Conservation (phyloP, 1,284 basidiomycete genomes). For the Fomitopsis palustris region DNA sequence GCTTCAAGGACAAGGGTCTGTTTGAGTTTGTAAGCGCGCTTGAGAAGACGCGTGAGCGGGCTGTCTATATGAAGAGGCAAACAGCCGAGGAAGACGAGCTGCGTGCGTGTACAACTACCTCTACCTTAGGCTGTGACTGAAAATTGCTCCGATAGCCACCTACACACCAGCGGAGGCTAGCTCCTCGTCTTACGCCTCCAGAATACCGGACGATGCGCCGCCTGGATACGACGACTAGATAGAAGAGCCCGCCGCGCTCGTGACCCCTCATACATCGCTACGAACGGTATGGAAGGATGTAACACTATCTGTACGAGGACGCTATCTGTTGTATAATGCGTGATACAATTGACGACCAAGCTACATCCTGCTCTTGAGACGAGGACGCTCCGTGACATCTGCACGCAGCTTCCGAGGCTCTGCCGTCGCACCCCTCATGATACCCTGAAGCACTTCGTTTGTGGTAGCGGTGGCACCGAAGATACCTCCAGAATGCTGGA, state of each 20-base stretch:
- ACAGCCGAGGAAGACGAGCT: slow-evolving; percentile 50
- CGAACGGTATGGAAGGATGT: neutral
- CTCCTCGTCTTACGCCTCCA: slow-evolving; percentile 34
- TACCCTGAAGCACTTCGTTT: neutral
- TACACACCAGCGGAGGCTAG: slow-evolving; percentile 54
- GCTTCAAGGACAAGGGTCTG: slow-evolving; percentile 64
- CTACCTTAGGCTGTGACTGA: neutral
- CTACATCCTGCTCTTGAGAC: too few species aligned
- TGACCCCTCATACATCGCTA: neutral
- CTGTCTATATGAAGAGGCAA: slow-evolving; percentile 70
- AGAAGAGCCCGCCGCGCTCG: neutral
- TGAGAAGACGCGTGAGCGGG: slow-evolving; percentile 72
- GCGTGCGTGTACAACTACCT: slow-evolving; percentile 45
- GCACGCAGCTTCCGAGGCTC: neutral
- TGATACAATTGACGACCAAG: too few species aligned
- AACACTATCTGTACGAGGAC: slow-evolving; percentile 3
- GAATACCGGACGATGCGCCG: slow-evolving; percentile 48
- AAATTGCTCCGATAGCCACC: neutral
- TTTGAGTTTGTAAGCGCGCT: slow-evolving; percentile 68
- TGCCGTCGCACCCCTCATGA: neutral
- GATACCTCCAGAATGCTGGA: slow-evolving; percentile 5
- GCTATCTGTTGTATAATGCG: neutral
- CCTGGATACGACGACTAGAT: slow-evolving; percentile 55
- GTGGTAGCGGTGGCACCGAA: slow-evolving; percentile 4
- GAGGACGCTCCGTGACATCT: too few species aligned